These are phyloP conservation scores for Solanum ossicruentum DNA, from an alignment of 257 asterid species.

Conservation along the genomic window DNA sequence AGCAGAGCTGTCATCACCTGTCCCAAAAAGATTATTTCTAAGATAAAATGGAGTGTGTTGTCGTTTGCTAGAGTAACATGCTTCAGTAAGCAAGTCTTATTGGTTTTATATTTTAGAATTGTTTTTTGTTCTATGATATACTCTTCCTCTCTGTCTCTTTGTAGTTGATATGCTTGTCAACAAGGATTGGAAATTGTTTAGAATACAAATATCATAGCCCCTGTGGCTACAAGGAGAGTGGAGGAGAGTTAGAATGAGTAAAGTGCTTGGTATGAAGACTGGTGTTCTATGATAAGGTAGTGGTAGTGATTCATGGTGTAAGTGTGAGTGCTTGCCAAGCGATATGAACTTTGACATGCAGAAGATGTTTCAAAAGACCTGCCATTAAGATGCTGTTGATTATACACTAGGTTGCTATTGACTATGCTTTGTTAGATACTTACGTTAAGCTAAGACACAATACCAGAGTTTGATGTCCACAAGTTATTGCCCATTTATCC, in stretches of 20 bases:
- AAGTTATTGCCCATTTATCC: not conserved
- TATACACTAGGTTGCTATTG: not conserved
- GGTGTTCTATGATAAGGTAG: not conserved
- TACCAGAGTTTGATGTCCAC: not conserved
- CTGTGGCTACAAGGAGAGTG: not conserved
- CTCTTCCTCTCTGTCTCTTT: not conserved
- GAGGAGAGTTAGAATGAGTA: not conserved
- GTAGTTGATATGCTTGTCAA: not conserved
- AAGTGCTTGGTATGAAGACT: not conserved
- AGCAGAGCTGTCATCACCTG: not conserved
- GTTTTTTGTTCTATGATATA: not conserved
- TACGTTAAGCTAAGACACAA: not conserved
- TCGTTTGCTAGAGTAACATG: not conserved
- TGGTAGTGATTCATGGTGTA: not conserved
- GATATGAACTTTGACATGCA: not conserved
- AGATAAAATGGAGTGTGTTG: not conserved
- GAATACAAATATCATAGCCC: not conserved
- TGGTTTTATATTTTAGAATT: not conserved
- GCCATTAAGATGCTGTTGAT: not conserved
- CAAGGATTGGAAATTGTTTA: not conserved
- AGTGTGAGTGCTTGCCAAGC: not conserved
- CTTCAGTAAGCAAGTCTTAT: not conserved
- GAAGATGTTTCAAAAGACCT: not conserved
- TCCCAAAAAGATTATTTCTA: not conserved
- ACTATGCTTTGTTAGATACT: not conserved